Evolutionary conservation across 2,329 filamentous ascomycete species (phyloP).

Genomic region (Pseudogymnoascus sp.): DNA sequence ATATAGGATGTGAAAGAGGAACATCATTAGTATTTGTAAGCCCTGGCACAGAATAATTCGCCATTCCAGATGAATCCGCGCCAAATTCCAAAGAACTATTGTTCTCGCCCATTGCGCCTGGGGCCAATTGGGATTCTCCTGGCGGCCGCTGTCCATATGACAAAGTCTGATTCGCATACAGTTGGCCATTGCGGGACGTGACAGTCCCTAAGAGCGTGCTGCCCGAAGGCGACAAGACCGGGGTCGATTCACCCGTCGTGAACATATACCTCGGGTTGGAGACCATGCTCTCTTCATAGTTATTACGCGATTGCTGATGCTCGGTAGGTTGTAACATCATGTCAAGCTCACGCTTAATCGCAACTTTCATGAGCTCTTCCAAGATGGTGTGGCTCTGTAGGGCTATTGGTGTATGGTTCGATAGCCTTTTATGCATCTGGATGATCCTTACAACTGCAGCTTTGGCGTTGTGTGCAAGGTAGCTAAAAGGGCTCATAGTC

Average conservation of each 20-base stretch:
- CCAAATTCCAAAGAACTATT: neutral
- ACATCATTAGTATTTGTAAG: neutral
- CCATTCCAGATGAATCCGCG: neutral
- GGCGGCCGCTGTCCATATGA: neutral
- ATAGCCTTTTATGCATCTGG: neutral
- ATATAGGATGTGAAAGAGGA: neutral
- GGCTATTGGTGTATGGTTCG: neutral
- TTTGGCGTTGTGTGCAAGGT: slow-evolving; percentile 26
- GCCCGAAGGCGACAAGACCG: neutral
- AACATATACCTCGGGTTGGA: neutral
- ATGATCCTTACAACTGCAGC: slow-evolving; percentile 27
- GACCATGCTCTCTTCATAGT: neutral
- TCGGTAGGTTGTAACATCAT: neutral
- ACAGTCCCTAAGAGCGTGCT: neutral
- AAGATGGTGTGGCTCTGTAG: neutral
- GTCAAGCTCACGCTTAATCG: neutral
- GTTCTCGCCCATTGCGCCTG: neutral
- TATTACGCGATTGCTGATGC: neutral
- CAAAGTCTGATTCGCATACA: neutral
- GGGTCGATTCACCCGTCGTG: neutral
- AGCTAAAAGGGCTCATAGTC: slow-evolving; percentile 24
- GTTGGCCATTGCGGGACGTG: too few species aligned
- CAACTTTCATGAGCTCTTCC: neutral
- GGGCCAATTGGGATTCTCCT: neutral
- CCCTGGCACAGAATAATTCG: neutral